phyloP scores from a whole-genome alignment of 495 filamentous ascomycete species.

The Trichoderma gamsii region DNA sequence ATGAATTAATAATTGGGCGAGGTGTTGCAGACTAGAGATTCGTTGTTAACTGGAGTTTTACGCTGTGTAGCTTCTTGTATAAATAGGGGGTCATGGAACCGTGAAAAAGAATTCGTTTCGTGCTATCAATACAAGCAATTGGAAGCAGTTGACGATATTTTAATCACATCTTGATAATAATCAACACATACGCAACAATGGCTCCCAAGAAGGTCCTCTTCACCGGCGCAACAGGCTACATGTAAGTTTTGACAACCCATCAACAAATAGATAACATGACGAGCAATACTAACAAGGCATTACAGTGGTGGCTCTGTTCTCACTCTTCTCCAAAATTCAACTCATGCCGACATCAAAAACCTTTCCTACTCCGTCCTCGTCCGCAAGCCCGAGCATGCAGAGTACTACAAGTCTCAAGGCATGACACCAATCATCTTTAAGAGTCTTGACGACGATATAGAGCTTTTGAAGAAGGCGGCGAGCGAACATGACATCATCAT shows the following conservation, averaged over 20 bases:
- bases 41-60: not conserved
- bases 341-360: slow-evolving; percentile 8
- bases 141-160: not conserved
- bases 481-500: slow-evolving; percentile 38
- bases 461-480: slow-evolving; percentile 25
- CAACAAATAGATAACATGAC: not conserved
- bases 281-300: not conserved
- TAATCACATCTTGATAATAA: not conserved
- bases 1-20: not conserved
- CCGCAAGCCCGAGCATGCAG: slow-evolving; percentile 21
- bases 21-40: not conserved
- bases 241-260: not conserved
- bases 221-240: slow-evolving; percentile 21
- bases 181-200: not conserved
- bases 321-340: slow-evolving; percentile 15
- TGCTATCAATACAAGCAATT: not conserved
- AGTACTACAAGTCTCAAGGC: slow-evolving; percentile 20
- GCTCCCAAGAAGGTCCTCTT: slow-evolving; percentile 17
- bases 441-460: slow-evolving; percentile 27
- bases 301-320: slow-evolving; percentile 26
- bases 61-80: not conserved
- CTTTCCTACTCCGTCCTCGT: slow-evolving; percentile 20
- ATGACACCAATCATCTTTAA: slow-evolving; percentile 24
- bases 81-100: not conserved
- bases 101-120: not conserved